Base-by-base conservation (phyloP, 352 stramenopile species). In the Globisporangium radiosum region DNA sequence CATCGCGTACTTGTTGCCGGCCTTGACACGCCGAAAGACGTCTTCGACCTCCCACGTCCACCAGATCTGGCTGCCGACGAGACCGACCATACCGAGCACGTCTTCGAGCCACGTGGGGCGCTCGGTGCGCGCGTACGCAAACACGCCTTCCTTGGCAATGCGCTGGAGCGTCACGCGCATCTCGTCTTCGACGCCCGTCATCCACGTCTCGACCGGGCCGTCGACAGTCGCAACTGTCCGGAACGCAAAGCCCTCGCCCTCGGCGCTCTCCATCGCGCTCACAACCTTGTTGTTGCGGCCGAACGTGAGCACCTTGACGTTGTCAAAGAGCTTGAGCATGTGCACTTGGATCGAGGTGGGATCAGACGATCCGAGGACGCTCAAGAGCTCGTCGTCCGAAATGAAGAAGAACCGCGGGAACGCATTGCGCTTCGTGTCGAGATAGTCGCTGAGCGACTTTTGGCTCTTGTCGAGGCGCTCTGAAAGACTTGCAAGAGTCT, bases 261-360 rank as follows among this genome's bases (percentile, higher is more conserved):
- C 93, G 0, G 80, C 78, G n/a, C 85, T 96, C 55, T 91, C 79
- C 91, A 98, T 98, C 1, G 88, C 90, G 6, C 74, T 68, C 13
- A 98, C 81, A 14, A 77, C 83, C 50, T 96, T 97, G 64, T 94
- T 93, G 39, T 91, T 92, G 7, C 87, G 81, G 8, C 81, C 86
- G 59, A 98, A 98, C 4, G 71, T 83, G 6, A 98, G 66, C 40
- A 89, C 37, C 62, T 98, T 98, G 19, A 98, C 92, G 45, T 98
- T 97, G 70, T 98, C 92, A 61, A 98, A 98, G 1, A 97, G 83
- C 68, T 98, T 98, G 42, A 97, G 87, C 80, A 98, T 95, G 67
- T 98, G 93, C 0, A 96, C 82, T 77, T 96, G 90, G 47, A 97
- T 96, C 0, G 88, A 97, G 0, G 83, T 95, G 5, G 92, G 92